Conservation (phyloP, 306 rosid species). For the Betula pendula region DNA sequence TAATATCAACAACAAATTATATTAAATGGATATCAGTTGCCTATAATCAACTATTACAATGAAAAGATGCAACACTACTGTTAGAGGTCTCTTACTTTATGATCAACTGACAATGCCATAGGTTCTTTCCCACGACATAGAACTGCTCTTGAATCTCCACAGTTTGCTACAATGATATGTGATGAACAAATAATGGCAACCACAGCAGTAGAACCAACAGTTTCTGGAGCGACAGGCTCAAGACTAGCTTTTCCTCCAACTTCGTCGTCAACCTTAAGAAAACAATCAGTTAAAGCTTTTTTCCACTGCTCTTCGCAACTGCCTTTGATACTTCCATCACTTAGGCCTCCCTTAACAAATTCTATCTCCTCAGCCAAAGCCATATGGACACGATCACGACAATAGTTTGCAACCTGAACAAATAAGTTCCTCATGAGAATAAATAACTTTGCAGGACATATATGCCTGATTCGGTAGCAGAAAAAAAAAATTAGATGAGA, state of each 20-base stretch:
- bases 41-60: constrained; percentile 9
- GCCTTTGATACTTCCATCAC: constrained; percentile 38
- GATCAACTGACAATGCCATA: constrained; percentile 80
- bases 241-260: constrained; percentile 62
- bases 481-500: constrained; percentile 8
- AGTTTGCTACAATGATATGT: constrained; percentile 79
- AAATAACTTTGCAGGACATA: constrained; percentile 1
- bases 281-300: constrained; percentile 66
- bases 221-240: constrained; percentile 84
- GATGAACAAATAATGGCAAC: constrained; percentile 77
- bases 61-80: constrained; percentile 10
- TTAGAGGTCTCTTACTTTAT: constrained; percentile 56
- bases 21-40: constrained; percentile 32
- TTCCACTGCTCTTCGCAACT: constrained; percentile 77
- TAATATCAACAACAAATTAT: constrained; percentile 5
- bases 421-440: constrained; percentile 23
- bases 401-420: constrained; percentile 78
- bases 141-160: constrained; percentile 97
- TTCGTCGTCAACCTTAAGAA: constrained; percentile 78
- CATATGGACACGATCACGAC: constrained; percentile 71
- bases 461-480: neutral
- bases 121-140: constrained; percentile 87
- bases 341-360: constrained; percentile 45
- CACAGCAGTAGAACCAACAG: constrained; percentile 92
- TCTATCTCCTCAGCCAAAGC: constrained; percentile 88